Base-by-base conservation (phyloP, 73 alveolate genomes). In the Blepharisma stoltei region DNA sequence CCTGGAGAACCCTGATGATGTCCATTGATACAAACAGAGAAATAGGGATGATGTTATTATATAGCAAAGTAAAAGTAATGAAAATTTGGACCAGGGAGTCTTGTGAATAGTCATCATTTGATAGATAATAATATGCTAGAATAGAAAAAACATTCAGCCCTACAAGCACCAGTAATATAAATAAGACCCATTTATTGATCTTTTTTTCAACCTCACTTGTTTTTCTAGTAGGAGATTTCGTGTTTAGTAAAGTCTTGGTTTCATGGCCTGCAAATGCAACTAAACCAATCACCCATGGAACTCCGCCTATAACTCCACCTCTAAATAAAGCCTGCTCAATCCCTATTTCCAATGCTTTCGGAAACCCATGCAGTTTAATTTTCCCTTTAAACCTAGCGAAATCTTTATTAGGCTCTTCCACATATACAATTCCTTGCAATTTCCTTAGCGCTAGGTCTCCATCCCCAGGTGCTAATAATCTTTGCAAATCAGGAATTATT, bases 41-140 rank as follows among this genome's bases (percentile, higher is more conserved):
- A 55, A 92, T 90, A 11, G 98, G 98, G 14, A 92, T 91, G 76
- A 92, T 81, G 80, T 90, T 87, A 66, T 86, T 92, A 83, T 81
- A 89, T 37, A 91, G 84, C 25, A 91, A 76, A 53, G 85, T 78
- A 85, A 91, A 91, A 23, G 95, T 88, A 27, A 87, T 81, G n/a
- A 91, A 78, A 76, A 90, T 14, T 67, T 69, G 18, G 78, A 70
- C 71, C 84, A 87, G 69, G 82, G 86, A 25, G 92, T 32, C 41
- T 32, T 32, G 41, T 1, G 41, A 32, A 32, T 32, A 32, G 41
- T 32, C 41, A 3, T 32, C 41, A 32, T 3, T 32, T 32, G 41
- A 32, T 32, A 32, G 41, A 32, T 32, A 60, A 8, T 60, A 8
- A 20, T 20, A 32, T 1, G 73, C 73, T 11, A 60, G 44, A 32